Conservation (phyloP, 805 yeast species). For the Wickerhamomyces queroliae region DNA sequence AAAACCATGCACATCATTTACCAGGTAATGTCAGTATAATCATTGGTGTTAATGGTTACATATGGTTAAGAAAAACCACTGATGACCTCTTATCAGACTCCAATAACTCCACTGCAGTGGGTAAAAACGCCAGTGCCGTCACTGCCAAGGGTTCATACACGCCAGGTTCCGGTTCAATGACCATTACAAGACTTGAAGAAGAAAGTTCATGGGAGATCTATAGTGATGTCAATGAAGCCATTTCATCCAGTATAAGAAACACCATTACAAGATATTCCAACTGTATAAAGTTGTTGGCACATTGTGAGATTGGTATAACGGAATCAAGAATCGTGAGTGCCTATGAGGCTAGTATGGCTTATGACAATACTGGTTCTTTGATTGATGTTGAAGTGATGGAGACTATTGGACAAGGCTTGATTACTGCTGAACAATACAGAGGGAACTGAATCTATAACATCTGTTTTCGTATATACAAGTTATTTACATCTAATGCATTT, state of each 20-base stretch:
- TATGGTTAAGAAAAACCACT: constrained; percentile 81
- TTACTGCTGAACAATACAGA: constrained; percentile 70
- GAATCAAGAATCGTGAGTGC: constrained; percentile 75
- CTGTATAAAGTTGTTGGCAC: constrained; percentile 76
- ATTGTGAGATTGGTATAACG: constrained; percentile 80
- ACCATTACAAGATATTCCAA: constrained; percentile 83
- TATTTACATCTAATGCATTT: constrained; percentile 2
- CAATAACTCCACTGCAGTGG: constrained; percentile 22
- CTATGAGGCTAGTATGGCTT: constrained; percentile 85
- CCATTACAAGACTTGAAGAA: constrained; percentile 83
- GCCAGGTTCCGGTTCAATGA: constrained; percentile 54
- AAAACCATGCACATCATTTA: constrained; percentile 80
- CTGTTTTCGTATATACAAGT: neutral
- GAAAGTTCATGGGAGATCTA: constrained; percentile 95
- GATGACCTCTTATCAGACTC: constrained; percentile 23
- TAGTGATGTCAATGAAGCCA: constrained; percentile 77
- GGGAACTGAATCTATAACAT: constrained; percentile 30
- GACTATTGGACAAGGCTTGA: constrained; percentile 64
- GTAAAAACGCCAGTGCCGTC: constrained; percentile 29
- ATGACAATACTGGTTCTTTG: constrained; percentile 61
- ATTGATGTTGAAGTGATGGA: constrained; percentile 71
- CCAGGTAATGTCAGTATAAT: constrained; percentile 93
- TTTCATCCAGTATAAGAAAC: constrained; percentile 54
- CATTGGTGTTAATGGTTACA: constrained; percentile 90
- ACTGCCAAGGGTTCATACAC: constrained; percentile 30